These are phyloP conservation scores for Neonectria sp. DNA, from an alignment of 2,329 filamentous ascomycete genomes.

Conservation along the genomic window DNA sequence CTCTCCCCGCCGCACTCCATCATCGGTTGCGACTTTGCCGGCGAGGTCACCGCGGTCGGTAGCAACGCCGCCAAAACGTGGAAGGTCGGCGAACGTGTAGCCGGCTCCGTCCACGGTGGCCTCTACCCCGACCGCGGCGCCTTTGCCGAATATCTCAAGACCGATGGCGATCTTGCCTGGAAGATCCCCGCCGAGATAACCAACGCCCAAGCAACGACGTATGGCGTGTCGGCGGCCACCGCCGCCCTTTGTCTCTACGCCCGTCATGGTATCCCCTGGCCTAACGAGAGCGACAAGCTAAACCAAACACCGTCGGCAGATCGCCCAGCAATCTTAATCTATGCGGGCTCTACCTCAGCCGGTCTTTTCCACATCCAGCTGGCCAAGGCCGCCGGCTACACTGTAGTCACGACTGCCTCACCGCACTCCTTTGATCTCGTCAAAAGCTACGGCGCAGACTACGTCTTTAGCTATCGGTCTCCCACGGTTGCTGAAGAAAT, in stretches of 20 bases:
- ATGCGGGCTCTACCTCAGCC: slow-evolving; percentile 65
- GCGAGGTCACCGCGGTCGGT: slow-evolving; percentile 2
- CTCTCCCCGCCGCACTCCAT: slow-evolving; percentile 8
- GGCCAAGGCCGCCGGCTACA: slow-evolving; percentile 58
- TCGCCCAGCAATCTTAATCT: slow-evolving; percentile 56
- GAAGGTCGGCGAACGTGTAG: slow-evolving; percentile 42
- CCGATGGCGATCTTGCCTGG: slow-evolving; percentile 43
- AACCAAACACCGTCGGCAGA: not conserved
- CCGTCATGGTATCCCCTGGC: slow-evolving; percentile 42
- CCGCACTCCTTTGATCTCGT: slow-evolving; percentile 59
- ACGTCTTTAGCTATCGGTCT: slow-evolving; percentile 59
- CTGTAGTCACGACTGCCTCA: slow-evolving; percentile 60
- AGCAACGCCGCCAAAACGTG: slow-evolving; percentile 14
- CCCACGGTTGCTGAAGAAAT: slow-evolving; percentile 36
- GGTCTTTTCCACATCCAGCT: slow-evolving; percentile 64
- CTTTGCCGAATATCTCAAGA: slow-evolving; percentile 48
- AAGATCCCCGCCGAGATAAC: slow-evolving; percentile 40
- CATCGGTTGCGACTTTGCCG: slow-evolving; percentile 17
- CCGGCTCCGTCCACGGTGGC: slow-evolving; percentile 45
- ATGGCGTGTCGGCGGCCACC: slow-evolving; percentile 42
- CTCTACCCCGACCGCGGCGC: slow-evolving; percentile 44
- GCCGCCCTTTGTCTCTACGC: slow-evolving; percentile 45
- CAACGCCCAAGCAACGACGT: slow-evolving; percentile 46
- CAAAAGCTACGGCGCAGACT: slow-evolving; percentile 59
- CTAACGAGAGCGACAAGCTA: slow-evolving; percentile 16